Evolutionary conservation across 768 basidiomycete species (phyloP), one percentile per base, ranked within the genome.

Genomic region (Lactarius evosmus): DNA sequence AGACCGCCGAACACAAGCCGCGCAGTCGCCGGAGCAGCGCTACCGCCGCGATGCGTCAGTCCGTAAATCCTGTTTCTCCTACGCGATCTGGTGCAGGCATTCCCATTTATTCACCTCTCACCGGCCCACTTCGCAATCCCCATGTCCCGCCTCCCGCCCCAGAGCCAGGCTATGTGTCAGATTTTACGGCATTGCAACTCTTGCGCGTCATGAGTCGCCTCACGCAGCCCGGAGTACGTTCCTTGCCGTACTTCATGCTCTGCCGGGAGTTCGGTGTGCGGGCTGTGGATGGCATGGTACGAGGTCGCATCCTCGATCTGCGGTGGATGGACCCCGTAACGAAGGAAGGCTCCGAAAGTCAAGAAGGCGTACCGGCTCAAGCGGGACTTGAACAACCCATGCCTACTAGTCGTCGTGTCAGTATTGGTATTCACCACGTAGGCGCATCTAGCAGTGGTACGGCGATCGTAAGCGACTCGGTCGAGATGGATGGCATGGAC

Each of bases 211-310:
- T 92, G 88, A 84, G 83, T 69, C 83, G 89, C 56, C 79, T 94
- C 62, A 84, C 86, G 32, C 83, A 85, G 67, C 81, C 82, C 0
- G 83, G 82, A 50, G 81, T 84, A 56, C 81, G 78, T 12, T 84
- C 86, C 66, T 77, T 93, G 56, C 82, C 88, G 2, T 94, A 94
- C 73, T 94, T 94, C 74, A 77, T 86, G 65, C 80, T 93, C 16
- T 93, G 91, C 70, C 80, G 89, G 44, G 90, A 93, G 73, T 75
- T 93, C n/a, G 92, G 92, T 3, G 89, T 89, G 52, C 80, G 84
- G 9, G 88, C 89, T 5, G 89, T 93, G 8, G 92, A 93, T 71
- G 91, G 88, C 30, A 89, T 93, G 89, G 83, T 94, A 53, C 85
- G 86, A 65, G 89, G 86, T 1, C 80, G 86, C 58, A 84, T 93